A percentile compares a stretch with the other conserved stretches of the same genome.
Evolutionary conservation across 495 filamentous ascomycete species (phyloP).

Genomic region (Pyrenula aspistea): DNA sequence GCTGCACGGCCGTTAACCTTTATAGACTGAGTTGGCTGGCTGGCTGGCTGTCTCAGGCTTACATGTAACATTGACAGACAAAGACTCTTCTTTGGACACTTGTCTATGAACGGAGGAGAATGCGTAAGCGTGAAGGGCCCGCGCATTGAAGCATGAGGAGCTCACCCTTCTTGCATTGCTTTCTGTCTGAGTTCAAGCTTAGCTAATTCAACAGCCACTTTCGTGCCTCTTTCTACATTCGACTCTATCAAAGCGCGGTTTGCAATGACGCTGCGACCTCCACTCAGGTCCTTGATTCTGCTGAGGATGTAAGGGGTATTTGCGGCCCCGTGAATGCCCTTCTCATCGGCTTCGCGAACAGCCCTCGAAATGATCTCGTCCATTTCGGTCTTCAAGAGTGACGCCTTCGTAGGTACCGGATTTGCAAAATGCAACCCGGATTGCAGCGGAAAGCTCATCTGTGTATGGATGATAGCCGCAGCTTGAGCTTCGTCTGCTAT

Average conservation of each 20-base stretch:
- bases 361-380: conserved; percentile 61
- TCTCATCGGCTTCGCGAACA: conserved; percentile 53
- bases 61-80: background rate
- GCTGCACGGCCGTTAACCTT: background rate
- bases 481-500: conserved; percentile 68
- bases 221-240: conserved; percentile 71
- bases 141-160: too few relatives aligned
- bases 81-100: too few relatives aligned
- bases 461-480: conserved; percentile 70
- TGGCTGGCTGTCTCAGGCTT: background rate
- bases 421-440: conserved; percentile 80
- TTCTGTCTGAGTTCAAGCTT: conserved; percentile 39
- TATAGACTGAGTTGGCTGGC: background rate
- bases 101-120: too few relatives aligned
- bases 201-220: conserved; percentile 64
- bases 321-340: conserved; percentile 58
- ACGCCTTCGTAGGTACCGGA: conserved; percentile 61
- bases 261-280: conserved; percentile 55
- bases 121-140: too few relatives aligned
- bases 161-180: conserved; percentile 27
- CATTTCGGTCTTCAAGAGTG: conserved; percentile 63
- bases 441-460: conserved; percentile 48
- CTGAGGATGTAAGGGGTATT: conserved; percentile 83
- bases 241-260: conserved; percentile 68
- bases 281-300: conserved; percentile 70